phyloP scores from a whole-genome alignment of 768 basidiomycete species.

The Trametes gibbosa region DNA sequence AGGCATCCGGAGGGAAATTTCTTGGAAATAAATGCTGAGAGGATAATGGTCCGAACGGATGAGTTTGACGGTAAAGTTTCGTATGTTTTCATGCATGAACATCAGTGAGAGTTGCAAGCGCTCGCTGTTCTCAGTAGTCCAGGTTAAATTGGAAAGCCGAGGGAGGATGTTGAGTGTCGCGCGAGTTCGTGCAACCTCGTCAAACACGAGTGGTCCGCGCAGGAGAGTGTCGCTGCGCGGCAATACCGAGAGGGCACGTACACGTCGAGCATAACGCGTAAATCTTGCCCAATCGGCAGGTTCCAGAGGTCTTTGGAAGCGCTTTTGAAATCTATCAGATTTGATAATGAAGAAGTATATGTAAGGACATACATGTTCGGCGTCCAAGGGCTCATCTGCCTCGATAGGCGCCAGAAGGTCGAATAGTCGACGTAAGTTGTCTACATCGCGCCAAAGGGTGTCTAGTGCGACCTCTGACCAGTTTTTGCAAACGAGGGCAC shows the following conservation, averaged over 20 bases:
- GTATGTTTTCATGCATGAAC: constrained; percentile 58
- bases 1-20: constrained; percentile 50
- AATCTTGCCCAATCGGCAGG: constrained; percentile 57
- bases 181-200: constrained; percentile 57
- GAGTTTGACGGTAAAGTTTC: constrained; percentile 32
- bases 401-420: constrained; percentile 46
- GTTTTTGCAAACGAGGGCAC: constrained; percentile 52
- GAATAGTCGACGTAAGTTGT: constrained; percentile 45
- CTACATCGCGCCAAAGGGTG: constrained; percentile 54
- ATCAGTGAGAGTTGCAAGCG: constrained; percentile 41
- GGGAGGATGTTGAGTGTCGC: constrained; percentile 53
- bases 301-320: constrained; percentile 35
- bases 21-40: constrained; percentile 31
- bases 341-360: too few relatives aligned
- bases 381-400: not conserved
- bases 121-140: constrained; percentile 33
- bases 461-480: constrained; percentile 62
- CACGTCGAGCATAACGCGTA: constrained; percentile 43
- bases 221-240: constrained; percentile 14
- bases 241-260: constrained; percentile 19
- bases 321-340: too few relatives aligned
- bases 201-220: constrained; percentile 37
- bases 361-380: not conserved
- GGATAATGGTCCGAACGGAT: constrained; percentile 33
- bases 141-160: constrained; percentile 49